These are phyloP conservation scores for Aegilops speltoides DNA, from an alignment of 176 grass and related monocot species.

Conservation along the genomic window DNA sequence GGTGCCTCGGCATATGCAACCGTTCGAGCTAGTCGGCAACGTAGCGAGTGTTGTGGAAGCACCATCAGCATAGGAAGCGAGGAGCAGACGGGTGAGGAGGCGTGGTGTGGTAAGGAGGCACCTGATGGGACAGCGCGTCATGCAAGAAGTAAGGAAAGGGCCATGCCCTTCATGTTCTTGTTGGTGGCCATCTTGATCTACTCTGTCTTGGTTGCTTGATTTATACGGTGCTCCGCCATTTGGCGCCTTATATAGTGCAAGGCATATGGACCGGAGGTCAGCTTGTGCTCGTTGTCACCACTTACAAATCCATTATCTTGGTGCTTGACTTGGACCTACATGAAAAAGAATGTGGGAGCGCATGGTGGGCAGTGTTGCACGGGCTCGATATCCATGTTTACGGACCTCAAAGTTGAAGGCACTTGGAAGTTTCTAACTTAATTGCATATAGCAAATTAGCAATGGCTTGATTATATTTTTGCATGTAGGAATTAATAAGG, in stretches of 20 bases:
- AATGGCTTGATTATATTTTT: not conserved
- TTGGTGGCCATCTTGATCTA: not conserved
- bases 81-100: too few relatives aligned
- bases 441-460: not conserved
- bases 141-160: slow-evolving; percentile 19
- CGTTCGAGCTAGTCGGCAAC: not conserved
- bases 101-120: not conserved
- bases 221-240: not conserved
- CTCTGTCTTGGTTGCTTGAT: not conserved
- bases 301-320: slow-evolving; percentile 45
- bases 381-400: slow-evolving; percentile 3
- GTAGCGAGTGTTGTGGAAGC: not conserved
- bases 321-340: not conserved
- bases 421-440: not conserved
- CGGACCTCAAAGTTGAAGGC: too few relatives aligned
- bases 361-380: slow-evolving; percentile 23
- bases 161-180: not conserved
- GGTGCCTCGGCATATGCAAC: slow-evolving; percentile 3
- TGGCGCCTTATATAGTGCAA: slow-evolving; percentile 37
- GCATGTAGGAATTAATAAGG: not conserved
- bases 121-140: not conserved
- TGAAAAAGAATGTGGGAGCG: not conserved
- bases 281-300: not conserved
- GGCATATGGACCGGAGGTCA: not conserved
- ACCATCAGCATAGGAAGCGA: too few relatives aligned